phyloP scores from a whole-genome alignment of 2,329 filamentous ascomycete genomes.

The Penicillium sp. region DNA sequence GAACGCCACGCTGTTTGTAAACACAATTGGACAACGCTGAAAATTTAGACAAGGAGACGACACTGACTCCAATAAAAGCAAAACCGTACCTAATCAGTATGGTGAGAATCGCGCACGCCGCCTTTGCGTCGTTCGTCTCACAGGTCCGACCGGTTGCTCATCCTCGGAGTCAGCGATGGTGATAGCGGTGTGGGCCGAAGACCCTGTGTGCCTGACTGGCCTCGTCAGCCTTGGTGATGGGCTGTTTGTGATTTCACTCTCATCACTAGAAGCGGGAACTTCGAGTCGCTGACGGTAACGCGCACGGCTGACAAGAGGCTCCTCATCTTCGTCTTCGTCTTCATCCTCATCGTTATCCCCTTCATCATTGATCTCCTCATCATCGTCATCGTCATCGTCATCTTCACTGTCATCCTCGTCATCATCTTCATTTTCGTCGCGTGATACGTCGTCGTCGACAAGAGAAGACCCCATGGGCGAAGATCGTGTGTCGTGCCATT shows the following conservation, averaged over 20 bases:
- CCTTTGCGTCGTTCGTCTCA: slow-evolving; percentile 23
- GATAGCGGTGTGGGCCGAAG: slow-evolving; percentile 18
- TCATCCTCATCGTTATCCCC: not conserved
- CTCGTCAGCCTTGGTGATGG: slow-evolving; percentile 12
- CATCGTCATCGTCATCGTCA: not conserved
- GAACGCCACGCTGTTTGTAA: slow-evolving; percentile 22
- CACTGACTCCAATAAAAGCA: not conserved
- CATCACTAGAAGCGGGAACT: slow-evolving; percentile 8
- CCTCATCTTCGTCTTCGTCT: not conserved
- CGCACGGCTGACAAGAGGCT: not conserved
- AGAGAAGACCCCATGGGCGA: slow-evolving; percentile 1
- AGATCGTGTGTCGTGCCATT: slow-evolving; percentile 1
- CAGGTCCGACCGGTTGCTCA: slow-evolving; percentile 26
- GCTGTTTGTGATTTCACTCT: slow-evolving; percentile 12
- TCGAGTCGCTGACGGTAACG: not conserved
- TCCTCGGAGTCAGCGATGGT: slow-evolving; percentile 27
- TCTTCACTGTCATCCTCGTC: not conserved
- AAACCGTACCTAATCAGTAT: slow-evolving; percentile 16
- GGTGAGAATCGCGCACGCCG: slow-evolving; percentile 23
- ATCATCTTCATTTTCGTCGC: not conserved
- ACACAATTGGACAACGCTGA: slow-evolving; percentile 9
- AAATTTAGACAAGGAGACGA: not conserved
- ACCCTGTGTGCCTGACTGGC: slow-evolving; percentile 8
- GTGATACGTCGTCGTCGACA: not conserved
- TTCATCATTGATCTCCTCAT: not conserved